Percentiles rank a stretch among this genome's conserved stretches.
Evolutionary conservation across 805 yeast species (phyloP).

Genomic region (Pichia sporocuriosa): DNA sequence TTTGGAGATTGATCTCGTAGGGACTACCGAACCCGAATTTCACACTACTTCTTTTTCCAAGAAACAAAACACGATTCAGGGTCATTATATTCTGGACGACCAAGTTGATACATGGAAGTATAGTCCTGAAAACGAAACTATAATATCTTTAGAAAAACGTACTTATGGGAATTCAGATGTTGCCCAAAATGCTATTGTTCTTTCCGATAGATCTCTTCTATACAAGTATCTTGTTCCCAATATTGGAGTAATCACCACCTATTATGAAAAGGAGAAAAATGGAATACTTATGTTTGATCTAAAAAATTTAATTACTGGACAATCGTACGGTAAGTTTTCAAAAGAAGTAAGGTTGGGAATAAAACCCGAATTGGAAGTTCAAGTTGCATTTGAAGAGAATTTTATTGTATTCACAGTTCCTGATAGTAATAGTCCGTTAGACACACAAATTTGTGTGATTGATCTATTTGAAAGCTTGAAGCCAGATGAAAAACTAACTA

Average conservation of each 20-base stretch:
- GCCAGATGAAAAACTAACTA: conserved; percentile 39
- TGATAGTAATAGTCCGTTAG: conserved; percentile 36
- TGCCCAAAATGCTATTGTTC: conserved; percentile 60
- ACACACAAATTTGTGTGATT: conserved; percentile 56
- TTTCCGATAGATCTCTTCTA: conserved; percentile 64
- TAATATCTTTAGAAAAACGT: conserved; percentile 36
- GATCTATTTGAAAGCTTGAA: conserved; percentile 69
- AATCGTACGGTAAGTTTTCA: conserved; percentile 37
- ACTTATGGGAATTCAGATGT: conserved; percentile 33
- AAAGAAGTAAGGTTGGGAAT: conserved; percentile 10
- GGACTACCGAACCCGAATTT: conserved; percentile 14
- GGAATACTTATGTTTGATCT: conserved; percentile 40
- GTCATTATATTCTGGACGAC: conserved; percentile 10
- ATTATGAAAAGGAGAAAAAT: not conserved
- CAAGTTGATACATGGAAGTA: conserved; percentile 19
- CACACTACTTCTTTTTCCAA: conserved; percentile 10
- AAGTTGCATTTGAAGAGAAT: conserved; percentile 68
- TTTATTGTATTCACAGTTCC: conserved; percentile 71
- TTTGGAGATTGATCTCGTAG: conserved; percentile 9
- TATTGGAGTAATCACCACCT: conserved; percentile 32
- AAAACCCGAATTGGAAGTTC: conserved; percentile 26
- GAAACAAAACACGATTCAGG: conserved; percentile 11
- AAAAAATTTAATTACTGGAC: conserved; percentile 67
- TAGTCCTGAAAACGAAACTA: conserved; percentile 25
- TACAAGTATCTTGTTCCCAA: conserved; percentile 83